Conservation (phyloP, 441 rosid genomes). For the Eruca vesicaria region DNA sequence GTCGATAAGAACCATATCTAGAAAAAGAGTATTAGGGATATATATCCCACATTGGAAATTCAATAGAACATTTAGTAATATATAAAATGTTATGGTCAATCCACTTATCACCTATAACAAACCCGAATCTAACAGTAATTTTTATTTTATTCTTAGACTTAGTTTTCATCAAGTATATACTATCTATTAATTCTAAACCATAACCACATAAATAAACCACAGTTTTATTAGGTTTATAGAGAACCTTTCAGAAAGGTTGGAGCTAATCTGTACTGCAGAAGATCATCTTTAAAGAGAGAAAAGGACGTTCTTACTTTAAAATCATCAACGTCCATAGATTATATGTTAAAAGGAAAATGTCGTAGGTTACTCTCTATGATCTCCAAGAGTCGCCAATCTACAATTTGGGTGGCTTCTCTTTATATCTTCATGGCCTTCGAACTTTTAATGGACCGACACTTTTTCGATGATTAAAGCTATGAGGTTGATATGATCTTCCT, state of each 20-base stretch:
- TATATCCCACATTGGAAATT: too few relatives aligned
- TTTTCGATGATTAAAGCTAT: slow-evolving; percentile 30
- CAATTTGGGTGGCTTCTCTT: slow-evolving; percentile 36
- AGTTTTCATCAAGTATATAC: too few relatives aligned
- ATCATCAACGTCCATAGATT: slow-evolving; percentile 9
- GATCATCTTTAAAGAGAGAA: slow-evolving; percentile 17
- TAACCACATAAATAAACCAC: not conserved
- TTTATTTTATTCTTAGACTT: too few relatives aligned
- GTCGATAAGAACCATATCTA: too few relatives aligned
- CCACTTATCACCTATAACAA: too few relatives aligned
- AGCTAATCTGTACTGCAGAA: not conserved
- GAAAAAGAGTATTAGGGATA: too few relatives aligned
- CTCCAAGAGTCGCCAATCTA: slow-evolving; percentile 36
- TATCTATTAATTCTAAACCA: slow-evolving; percentile 1
- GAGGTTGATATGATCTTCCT: slow-evolving; percentile 34
- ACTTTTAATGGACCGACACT: slow-evolving; percentile 33
- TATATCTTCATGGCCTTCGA: slow-evolving; percentile 30
- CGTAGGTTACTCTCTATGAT: slow-evolving; percentile 35
- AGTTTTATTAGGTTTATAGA: not conserved
- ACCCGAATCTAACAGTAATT: too few relatives aligned
- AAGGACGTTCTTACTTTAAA: slow-evolving; percentile 24
- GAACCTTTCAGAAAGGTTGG: not conserved
- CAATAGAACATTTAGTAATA: too few relatives aligned
- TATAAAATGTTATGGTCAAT: too few relatives aligned
- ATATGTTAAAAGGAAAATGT: slow-evolving; percentile 20